Conservation (phyloP, 306 rosid species). For the Mimosa pudica region DNA sequence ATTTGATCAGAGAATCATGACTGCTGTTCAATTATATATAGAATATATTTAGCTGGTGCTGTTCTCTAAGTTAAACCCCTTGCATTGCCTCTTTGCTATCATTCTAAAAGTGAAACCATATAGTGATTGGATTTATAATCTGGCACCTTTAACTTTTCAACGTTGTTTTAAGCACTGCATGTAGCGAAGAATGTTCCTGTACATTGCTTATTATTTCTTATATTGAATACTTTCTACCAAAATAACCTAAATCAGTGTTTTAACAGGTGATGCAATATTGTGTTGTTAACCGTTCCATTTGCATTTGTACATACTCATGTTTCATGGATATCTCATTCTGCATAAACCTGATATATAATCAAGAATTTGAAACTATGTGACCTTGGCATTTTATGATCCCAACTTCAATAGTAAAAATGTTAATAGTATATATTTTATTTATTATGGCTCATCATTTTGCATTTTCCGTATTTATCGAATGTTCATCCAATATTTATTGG, state of each 20-base stretch:
- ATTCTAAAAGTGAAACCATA: not conserved
- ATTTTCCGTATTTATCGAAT: not conserved
- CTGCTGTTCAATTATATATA: not conserved
- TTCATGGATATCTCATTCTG: not conserved
- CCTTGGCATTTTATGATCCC: not conserved
- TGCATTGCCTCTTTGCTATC: not conserved
- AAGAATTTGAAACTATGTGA: not conserved
- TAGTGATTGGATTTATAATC: not conserved
- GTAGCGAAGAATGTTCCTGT: not conserved
- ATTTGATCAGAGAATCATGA: conserved; percentile 6
- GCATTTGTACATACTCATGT: not conserved
- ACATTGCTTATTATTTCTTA: not conserved
- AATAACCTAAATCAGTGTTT: not conserved
- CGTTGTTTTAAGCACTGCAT: not conserved
- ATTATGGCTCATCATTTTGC: conserved; percentile 6
- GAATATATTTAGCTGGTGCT: not conserved
- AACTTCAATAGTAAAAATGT: not conserved
- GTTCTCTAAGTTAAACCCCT: not conserved
- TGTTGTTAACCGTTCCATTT: not conserved
- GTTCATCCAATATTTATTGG: conserved; percentile 17
- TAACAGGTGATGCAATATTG: not conserved
- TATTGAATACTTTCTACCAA: not conserved
- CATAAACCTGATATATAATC: not conserved
- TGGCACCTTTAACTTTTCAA: not conserved
- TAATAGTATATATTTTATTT: not conserved